phyloP scores from a whole-genome alignment of 2,329 filamentous ascomycete genomes.

The Sphaerulina vaccinii region DNA sequence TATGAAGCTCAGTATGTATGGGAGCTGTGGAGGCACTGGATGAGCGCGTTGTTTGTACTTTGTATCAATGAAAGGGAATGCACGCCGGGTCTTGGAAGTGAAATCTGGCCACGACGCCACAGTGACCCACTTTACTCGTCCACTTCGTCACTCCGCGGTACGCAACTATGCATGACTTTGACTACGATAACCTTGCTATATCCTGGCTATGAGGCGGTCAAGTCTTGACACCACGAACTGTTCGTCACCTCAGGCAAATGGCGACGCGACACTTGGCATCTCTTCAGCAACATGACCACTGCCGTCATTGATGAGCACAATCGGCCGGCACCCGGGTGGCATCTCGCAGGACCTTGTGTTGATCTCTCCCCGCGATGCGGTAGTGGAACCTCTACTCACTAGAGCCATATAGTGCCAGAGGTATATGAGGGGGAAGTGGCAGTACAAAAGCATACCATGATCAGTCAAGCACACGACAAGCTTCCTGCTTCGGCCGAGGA shows the following conservation, averaged over 20 bases:
- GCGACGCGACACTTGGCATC: constrained; percentile 4
- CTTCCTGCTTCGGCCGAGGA: neutral
- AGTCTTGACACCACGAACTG: neutral
- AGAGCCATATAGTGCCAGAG: neutral
- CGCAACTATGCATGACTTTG: neutral
- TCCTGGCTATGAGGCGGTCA: neutral
- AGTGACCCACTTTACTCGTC: neutral
- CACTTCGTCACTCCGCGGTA: constrained; percentile 1
- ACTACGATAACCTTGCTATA: neutral
- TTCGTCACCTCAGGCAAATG: constrained; percentile 1
- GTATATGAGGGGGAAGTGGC: neutral
- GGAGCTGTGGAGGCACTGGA: too few species aligned
- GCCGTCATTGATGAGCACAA: neutral
- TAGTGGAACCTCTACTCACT: neutral
- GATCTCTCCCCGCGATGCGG: constrained; percentile 1
- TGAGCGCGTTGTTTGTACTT: neutral
- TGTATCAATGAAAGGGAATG: neutral
- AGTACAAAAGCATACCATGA: neutral
- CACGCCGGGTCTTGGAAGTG: neutral
- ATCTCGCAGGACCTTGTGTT: constrained; percentile 1
- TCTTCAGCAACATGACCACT: neutral
- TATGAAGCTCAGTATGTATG: neutral
- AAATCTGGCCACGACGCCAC: neutral
- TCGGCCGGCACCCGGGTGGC: constrained; percentile 1
- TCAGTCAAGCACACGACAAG: neutral